Percentiles rank a stretch among this genome's conserved stretches.
phyloP scores from a whole-genome alignment of 2,329 filamentous ascomycete genomes.

The Neopestalotiopsis clavispora region DNA sequence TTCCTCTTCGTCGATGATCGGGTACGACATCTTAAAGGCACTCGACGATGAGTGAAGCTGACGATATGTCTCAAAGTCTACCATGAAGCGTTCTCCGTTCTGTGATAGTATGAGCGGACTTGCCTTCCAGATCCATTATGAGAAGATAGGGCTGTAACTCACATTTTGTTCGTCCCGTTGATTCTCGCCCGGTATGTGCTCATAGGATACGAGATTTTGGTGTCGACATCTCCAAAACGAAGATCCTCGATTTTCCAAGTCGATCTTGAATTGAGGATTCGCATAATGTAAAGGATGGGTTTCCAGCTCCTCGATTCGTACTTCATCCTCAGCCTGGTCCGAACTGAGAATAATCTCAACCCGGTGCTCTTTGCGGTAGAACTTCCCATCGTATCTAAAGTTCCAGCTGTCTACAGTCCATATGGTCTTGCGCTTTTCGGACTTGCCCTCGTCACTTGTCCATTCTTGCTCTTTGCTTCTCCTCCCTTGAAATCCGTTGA shows the following conservation, averaged over 20 bases:
- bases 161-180: background rate
- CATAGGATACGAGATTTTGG: background rate
- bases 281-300: background rate
- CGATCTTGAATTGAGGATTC: background rate
- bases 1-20: too few relatives aligned
- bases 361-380: background rate
- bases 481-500: too few relatives aligned
- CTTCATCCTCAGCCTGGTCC: conserved; percentile 29
- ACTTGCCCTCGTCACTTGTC: background rate
- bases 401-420: background rate
- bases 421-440: background rate
- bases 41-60: conserved; percentile 13
- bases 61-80: conserved; percentile 22
- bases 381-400: background rate
- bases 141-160: too few relatives aligned
- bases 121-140: too few relatives aligned
- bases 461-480: too few relatives aligned
- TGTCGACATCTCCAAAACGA: background rate
- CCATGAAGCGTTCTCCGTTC: conserved; percentile 20
- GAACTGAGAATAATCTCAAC: conserved; percentile 39
- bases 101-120: too few relatives aligned
- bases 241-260: background rate
- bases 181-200: background rate
- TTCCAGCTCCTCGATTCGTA: background rate
- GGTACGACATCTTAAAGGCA: background rate